Evolutionary conservation across 495 filamentous ascomycete species (phyloP), one percentile per base, ranked within the genome.

Genomic region (Penicillium longicatenatum): DNA sequence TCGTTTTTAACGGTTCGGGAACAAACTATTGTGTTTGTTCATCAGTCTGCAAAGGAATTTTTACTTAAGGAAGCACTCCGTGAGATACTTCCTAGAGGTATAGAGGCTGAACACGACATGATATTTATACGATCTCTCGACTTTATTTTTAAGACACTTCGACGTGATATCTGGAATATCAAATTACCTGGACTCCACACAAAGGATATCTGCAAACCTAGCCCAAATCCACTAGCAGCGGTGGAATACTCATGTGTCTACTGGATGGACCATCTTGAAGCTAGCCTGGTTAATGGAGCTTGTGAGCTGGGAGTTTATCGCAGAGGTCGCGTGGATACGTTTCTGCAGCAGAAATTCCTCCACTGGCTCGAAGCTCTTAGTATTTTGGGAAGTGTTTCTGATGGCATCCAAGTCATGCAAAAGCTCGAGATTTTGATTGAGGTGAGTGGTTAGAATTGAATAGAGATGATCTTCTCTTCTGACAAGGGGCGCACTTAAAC

Each of bases 301-400:
- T 10, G 3, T 49, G 46, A 51, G 14, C 49, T 37, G 16, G 9
- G 30, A 10, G 14, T 37, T 37, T 20, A 37, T 37, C 17, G 39
- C 9, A 51, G n/a, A 39, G 49, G 21, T 35, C 31, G 30, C 31
- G 17, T 51, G 31, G 19, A 47, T 48, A 12, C 29, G 11, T 57
- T 57, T 57, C 45, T 49, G 41, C 20, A 57, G 22, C 14, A 50
- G 21, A 47, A 35, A 58, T 68, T 62, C 31, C 64, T 74, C 45
- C 60, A 74, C 57, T 74, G 67, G 71, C 63, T 74, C 6, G 71
- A 76, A 52, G 66, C 66, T 55, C 65, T 76, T 49, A 68, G 68
- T 48, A 63, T 71, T 35, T 59, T 64, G 33, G 55, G 45, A 54
- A 62, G 63, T 31, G 54, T 73, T 33, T 62, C 64, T 29, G 43